Evolutionary conservation across 2,329 filamentous ascomycete species (phyloP), one percentile per base, ranked within the genome.

Genomic region (Ophiostoma himal-ulmi): DNA sequence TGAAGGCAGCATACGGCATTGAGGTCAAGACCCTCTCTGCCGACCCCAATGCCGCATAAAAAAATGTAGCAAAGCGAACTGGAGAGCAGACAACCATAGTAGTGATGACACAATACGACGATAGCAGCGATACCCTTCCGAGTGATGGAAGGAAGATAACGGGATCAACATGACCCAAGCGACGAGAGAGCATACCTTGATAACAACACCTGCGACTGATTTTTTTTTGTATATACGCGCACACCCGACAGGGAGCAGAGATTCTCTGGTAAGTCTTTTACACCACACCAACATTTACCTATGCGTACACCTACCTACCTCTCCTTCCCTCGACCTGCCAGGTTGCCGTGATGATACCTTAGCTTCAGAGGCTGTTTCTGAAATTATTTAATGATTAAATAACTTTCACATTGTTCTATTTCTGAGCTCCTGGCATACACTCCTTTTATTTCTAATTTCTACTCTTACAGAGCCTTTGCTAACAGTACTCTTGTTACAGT

Each of bases 1-100:
- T 97, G 79, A 89, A 92, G 86, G 89, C 93, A 81, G 92, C 89
- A 80, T 97, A 97, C 77, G 93, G 93, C 71, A 87, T 96, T 77
- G 93, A 96, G 74, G 89, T 97, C 77, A 87, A 90, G 77, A 86
- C 88, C 70, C 86, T 89, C 74, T 85, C 80, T 71, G 83, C 85
- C 62, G 82, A 86, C 68, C 77, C 78, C 68, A 76, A 77, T 52
- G 73, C 73, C 20, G 69, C 68, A 62, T 17, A 39, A 34, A 17
- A 37, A 26, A 13, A 17, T 30, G 14, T 30, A 37, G 34, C 60
- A 64, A 37, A 17, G 60, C 30, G 52, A 22, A 57, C 22, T 22
- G n/a, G n/a, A 4, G 14, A 11, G 52, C n/a, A 26, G 52, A 30
- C 48, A 10, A 22, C 44, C 44, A 57, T 17, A 34, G 34, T 17